These are phyloP conservation scores for Diospyros lotus DNA, from an alignment of 148 eudicot species.

Conservation along the genomic window DNA sequence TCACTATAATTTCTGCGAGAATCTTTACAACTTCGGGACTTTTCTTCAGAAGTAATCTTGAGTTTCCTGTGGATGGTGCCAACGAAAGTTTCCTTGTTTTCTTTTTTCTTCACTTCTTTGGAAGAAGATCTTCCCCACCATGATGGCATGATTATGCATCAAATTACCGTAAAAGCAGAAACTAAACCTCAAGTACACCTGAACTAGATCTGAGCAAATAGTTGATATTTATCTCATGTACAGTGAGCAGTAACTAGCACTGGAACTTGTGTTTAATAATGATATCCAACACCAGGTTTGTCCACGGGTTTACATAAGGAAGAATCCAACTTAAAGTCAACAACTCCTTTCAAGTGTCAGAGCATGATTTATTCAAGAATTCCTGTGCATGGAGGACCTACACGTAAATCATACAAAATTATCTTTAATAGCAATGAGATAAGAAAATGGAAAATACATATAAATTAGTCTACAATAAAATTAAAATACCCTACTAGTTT, in stretches of 20 bases:
- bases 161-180: background rate
- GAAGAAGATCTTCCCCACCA: conserved; percentile 50
- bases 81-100: conserved; percentile 27
- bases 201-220: background rate
- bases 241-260: background rate
- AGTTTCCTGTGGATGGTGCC: conserved; percentile 32
- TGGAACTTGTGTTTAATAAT: background rate
- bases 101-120: conserved; percentile 35
- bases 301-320: background rate
- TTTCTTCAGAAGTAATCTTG: conserved; percentile 26
- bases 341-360: background rate
- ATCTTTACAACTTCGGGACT: conserved; percentile 13
- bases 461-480: too few species aligned
- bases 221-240: background rate
- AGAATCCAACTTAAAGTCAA: background rate
- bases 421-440: background rate
- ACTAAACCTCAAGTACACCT: background rate
- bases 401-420: background rate
- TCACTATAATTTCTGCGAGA: conserved; percentile 22
- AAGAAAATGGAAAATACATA: too few species aligned
- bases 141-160: conserved; percentile 28
- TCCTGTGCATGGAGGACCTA: conserved; percentile 3
- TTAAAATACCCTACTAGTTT: too few species aligned
- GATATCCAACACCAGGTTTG: background rate
- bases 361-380: conserved; percentile 2